phyloP scores from a whole-genome alignment of 83 land plant genomes.

The Thuja plicata region DNA sequence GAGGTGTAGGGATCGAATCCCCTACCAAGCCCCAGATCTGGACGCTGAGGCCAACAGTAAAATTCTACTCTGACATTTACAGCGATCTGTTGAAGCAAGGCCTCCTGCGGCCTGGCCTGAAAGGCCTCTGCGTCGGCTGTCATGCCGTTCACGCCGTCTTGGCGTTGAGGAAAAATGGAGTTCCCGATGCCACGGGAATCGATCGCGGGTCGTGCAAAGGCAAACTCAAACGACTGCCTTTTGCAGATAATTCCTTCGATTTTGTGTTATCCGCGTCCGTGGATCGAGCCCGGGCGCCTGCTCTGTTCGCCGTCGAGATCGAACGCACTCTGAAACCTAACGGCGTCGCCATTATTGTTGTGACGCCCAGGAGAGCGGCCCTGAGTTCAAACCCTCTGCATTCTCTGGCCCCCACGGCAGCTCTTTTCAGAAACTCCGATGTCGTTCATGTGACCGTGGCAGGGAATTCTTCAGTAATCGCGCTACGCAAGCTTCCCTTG shows the following conservation, averaged over 20 bases:
- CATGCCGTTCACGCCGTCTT: not conserved
- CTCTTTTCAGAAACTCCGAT: constrained; percentile 18
- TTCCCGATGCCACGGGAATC: not conserved
- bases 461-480: not conserved
- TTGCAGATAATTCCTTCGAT: not conserved
- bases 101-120: not conserved
- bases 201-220: not conserved
- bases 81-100: not conserved
- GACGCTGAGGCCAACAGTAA: not conserved
- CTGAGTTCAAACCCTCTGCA: not conserved
- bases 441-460: constrained; percentile 13
- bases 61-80: not conserved
- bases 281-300: not conserved
- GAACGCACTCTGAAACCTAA: not conserved
- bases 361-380: not conserved
- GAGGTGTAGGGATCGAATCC: not conserved
- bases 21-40: not conserved
- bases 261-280: not conserved
- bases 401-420: constrained; percentile 2
- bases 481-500: not conserved
- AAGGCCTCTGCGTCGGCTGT: not conserved
- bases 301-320: not conserved
- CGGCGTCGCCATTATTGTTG: not conserved
- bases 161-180: not conserved
- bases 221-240: not conserved